Evolutionary conservation across 495 filamentous ascomycete genomes (phyloP).

Genomic region (Penicillium turbatum): DNA sequence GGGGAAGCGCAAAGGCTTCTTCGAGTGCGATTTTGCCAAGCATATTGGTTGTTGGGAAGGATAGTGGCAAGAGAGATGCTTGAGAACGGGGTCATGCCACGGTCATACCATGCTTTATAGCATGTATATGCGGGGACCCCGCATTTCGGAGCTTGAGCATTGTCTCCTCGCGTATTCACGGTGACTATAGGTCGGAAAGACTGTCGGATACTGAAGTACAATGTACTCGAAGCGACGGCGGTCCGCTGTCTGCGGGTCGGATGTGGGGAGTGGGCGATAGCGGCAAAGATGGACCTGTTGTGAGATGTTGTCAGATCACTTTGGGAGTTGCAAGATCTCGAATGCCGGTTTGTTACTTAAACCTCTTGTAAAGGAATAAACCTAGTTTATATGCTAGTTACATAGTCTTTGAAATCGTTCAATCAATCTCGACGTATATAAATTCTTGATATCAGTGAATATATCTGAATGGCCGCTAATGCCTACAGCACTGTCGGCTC

Average conservation of each 20-base stretch:
- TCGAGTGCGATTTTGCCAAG: conserved; percentile 50
- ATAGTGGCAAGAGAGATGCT: not conserved
- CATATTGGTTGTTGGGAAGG: conserved; percentile 29
- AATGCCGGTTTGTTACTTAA: too few relatives aligned
- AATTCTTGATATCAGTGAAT: too few relatives aligned
- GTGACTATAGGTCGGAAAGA: not conserved
- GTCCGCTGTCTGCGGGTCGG: conserved; percentile 1
- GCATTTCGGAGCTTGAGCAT: not conserved
- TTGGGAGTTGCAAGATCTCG: too few relatives aligned
- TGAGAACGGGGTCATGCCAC: not conserved
- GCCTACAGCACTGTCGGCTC: not conserved
- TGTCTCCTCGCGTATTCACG: too few relatives aligned
- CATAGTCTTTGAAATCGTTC: too few relatives aligned
- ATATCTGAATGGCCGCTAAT: not conserved
- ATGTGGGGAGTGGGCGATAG: not conserved
- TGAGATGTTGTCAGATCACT: too few relatives aligned
- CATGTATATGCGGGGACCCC: conserved; percentile 3
- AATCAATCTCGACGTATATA: too few relatives aligned
- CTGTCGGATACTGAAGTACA: conserved; percentile 2
- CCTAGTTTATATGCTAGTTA: too few relatives aligned
- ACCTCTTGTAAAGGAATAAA: too few relatives aligned
- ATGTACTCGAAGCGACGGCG: not conserved
- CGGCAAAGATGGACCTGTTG: too few relatives aligned
- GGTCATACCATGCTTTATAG: not conserved
- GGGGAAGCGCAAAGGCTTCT: conserved; percentile 48